Base-by-base conservation (phyloP, 2,329 filamentous ascomycete genomes). In the Sclerotinia borealis region DNA sequence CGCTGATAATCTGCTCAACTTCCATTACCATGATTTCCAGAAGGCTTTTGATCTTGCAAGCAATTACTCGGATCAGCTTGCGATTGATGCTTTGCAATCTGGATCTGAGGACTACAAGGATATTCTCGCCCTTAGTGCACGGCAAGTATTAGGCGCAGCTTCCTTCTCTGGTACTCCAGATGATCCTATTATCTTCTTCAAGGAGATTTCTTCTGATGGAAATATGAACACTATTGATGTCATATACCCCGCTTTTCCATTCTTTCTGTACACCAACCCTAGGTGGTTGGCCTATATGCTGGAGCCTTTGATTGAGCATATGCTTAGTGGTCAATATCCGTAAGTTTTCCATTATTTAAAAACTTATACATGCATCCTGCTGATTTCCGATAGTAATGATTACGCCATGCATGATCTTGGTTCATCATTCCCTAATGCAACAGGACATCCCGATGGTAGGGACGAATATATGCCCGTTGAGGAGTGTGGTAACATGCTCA, bases 151-250 rank as follows among this genome's bases (percentile, higher is more conserved):
- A 72, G 91, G 91, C 8, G 91, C 89, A 1, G 91, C 88, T 4
- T 87, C 85, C 67, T 92, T 93, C 77, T 83, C 89, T 8, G 85
- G 89, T 49, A 89, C 90, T 25, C 83, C 88, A 1, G 83, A 91
- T 4, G 81, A 85, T 66, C 89, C 89, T 0, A 81, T 93, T 48
- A 75, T 95, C 27, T 95, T 95, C 76, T 77, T 93, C 65, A 95
- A 95, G 73, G 91, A 95, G 74, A 93, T 95, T 63, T 92, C 89
- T 1, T 92, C 89, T 2, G 90, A 93, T 70, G 91, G 91, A 4
- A 93, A 96, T 71, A 87, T 87, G 75, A 91, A 95, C 73, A 95
- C 91, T 0, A 89, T 95, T 13, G 90, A 93, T 77, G 90, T 96
- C 63, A 93, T 96, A 70, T 95, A 92, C 78, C 91, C 91, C 0